A percentile compares a stretch with the other conserved stretches of the same genome.
Conservation (phyloP, 371 early-diverging fungal species). For the Capniomyces stellatus region DNA sequence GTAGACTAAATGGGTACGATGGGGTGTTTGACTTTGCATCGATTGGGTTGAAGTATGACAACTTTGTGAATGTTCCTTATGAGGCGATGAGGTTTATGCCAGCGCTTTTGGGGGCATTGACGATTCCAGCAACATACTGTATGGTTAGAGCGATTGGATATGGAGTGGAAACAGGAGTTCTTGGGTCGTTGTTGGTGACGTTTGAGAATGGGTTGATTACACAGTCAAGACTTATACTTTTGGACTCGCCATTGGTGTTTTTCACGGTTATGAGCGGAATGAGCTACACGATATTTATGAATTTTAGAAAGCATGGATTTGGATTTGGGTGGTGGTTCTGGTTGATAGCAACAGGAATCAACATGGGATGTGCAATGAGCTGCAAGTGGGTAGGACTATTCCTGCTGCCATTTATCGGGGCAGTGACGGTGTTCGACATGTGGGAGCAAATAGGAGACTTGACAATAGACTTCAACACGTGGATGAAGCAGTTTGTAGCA, state of each 20-base stretch:
- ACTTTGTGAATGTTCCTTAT: conserved; percentile 53
- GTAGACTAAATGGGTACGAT: conserved; percentile 63
- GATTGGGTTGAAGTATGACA: conserved; percentile 59
- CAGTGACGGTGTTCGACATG: conserved; percentile 67
- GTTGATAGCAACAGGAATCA: conserved; percentile 46
- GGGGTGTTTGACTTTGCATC: conserved; percentile 74
- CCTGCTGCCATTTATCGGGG: conserved; percentile 63
- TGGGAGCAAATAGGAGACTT: conserved; percentile 71
- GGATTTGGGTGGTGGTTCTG: conserved; percentile 47
- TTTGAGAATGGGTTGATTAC: conserved; percentile 70
- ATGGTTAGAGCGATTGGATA: conserved; percentile 56
- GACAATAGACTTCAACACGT: conserved; percentile 26
- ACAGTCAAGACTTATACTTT: conserved; percentile 72
- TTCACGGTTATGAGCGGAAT: conserved; percentile 55
- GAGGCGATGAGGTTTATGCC: conserved; percentile 63
- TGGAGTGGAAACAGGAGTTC: conserved; percentile 36
- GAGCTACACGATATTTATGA: conserved; percentile 58
- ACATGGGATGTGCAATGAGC: conserved; percentile 43
- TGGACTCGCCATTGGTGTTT: conserved; percentile 76
- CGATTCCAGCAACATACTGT: conserved; percentile 59
- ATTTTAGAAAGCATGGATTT: conserved; percentile 33
- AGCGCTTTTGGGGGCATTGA: conserved; percentile 49
- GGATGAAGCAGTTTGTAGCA: conserved; percentile 27
- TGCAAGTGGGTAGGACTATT: conserved; percentile 90
- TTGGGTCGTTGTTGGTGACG: conserved; percentile 32